Evolutionary conservation across 2,329 filamentous ascomycete genomes (phyloP).

Genomic region (Sporothrix brunneoviolacea): DNA sequence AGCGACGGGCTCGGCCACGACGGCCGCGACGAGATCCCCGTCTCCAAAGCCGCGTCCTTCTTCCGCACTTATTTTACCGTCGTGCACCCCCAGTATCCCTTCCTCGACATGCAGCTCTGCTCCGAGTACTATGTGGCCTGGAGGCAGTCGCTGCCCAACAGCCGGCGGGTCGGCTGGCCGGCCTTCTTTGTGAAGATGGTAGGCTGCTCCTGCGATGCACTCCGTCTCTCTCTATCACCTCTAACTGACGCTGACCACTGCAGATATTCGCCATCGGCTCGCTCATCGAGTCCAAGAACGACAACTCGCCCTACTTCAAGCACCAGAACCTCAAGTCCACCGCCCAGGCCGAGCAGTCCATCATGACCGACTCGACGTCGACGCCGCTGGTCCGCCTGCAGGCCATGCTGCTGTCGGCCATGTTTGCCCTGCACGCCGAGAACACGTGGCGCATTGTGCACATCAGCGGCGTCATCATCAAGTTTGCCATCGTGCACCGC

Average conservation of each 20-base stretch:
- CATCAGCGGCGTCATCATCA: slow-evolving; percentile 13
- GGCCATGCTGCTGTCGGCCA: slow-evolving; percentile 15
- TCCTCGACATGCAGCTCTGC: slow-evolving; percentile 10
- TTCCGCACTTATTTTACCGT: slow-evolving; percentile 12
- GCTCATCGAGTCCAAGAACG: slow-evolving; percentile 7
- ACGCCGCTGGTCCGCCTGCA: slow-evolving; percentile 12
- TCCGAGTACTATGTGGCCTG: slow-evolving; percentile 9
- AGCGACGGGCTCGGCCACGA: background rate
- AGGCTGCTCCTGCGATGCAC: background rate
- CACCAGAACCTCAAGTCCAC: slow-evolving; percentile 12
- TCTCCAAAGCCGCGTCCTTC: slow-evolving; percentile 8
- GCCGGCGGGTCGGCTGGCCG: slow-evolving; percentile 8
- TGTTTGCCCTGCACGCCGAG: slow-evolving; percentile 14
- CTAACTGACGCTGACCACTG: background rate
- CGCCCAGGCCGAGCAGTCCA: slow-evolving; percentile 14
- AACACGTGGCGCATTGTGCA: slow-evolving; percentile 14
- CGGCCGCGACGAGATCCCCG: background rate
- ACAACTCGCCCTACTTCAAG: slow-evolving; percentile 11
- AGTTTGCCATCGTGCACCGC: slow-evolving; percentile 11
- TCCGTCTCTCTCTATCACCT: background rate
- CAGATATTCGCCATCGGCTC: slow-evolving; percentile 14
- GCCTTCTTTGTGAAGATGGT: slow-evolving; percentile 15
- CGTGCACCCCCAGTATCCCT: slow-evolving; percentile 13
- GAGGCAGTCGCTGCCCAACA: background rate
- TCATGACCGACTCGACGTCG: slow-evolving; percentile 9